Conservation (phyloP, 192 early-diverging fungal genomes). For the Backusella australiensis region DNA sequence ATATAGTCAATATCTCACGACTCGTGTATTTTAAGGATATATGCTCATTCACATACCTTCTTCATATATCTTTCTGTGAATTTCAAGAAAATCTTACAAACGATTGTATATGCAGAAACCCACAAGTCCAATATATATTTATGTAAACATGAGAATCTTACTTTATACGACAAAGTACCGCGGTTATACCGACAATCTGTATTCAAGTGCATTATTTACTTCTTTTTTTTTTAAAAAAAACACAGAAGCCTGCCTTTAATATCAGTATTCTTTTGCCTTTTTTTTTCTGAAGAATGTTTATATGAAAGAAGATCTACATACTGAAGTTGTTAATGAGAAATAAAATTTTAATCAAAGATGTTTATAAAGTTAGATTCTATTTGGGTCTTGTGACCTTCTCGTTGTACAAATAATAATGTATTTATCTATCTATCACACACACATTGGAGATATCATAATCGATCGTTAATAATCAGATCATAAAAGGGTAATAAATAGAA, state of each 20-base stretch:
- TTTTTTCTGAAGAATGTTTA: neutral
- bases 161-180: neutral
- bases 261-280: too few species aligned
- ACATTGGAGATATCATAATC: neutral
- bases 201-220: neutral
- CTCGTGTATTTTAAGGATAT: neutral
- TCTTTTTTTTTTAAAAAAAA: too few species aligned
- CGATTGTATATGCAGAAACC: neutral
- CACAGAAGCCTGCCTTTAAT: too few species aligned
- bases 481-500: too few species aligned
- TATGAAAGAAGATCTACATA: neutral
- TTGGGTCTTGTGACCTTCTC: neutral
- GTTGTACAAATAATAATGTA: neutral
- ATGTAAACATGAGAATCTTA: neutral
- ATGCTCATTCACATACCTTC: too few species aligned
- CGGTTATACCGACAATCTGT: neutral
- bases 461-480: neutral
- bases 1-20: neutral
- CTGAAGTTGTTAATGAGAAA: neutral
- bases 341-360: neutral
- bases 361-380: neutral
- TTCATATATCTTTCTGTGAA: neutral
- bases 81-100: too few species aligned
- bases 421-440: neutral
- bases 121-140: neutral